Evolutionary conservation across 441 rosid species (phyloP), one percentile per base, ranked within the genome.

Genomic region (Cnidoscolus chayamansa): DNA sequence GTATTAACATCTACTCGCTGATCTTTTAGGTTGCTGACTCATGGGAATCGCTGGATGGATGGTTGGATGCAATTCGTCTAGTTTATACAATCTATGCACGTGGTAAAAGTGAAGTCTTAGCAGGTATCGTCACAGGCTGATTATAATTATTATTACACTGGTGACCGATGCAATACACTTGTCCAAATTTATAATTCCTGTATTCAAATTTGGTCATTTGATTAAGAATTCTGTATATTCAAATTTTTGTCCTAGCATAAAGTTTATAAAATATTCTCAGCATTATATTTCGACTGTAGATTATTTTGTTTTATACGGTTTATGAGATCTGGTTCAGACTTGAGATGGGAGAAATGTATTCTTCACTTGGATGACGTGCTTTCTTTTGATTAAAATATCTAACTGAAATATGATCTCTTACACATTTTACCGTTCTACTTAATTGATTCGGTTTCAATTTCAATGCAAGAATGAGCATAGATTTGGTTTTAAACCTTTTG

Each of bases 21-120:
- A 55, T 75, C 58, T 47, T 77, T 50, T 85, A 95, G 99, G 87
- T 95, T 75, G 99, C 98, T 17, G 99, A 93, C 74, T 89, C 97
- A 0, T 90, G 97, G 99, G 99, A 93, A 82, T 83, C 89, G 43
- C 85, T 93, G 35, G 98, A 91, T 77, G 99, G 98, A 78, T 95
- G 99, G 97, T 88, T 93, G 0, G 99, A 95, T 72, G 99, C 98
- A 10, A 87, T 91, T 63, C 97, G 97, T 63, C 74, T 93, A 75
- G 94, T 91, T 48, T 91, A 91, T 84, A 93, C 97, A 59, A 90
- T 93, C 55, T 87, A 88, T 73, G 97, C 97, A 51, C 84, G 94
- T 66, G 98, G 98, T 57, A 95, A 91, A 84, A 86, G 88, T 57
- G 96, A 91, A 75, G 90, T 91, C 72, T 82, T 95, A 54, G 98